Evolutionary conservation across 306 rosid genomes (phyloP).

Genomic region (Mucuna pruriens): DNA sequence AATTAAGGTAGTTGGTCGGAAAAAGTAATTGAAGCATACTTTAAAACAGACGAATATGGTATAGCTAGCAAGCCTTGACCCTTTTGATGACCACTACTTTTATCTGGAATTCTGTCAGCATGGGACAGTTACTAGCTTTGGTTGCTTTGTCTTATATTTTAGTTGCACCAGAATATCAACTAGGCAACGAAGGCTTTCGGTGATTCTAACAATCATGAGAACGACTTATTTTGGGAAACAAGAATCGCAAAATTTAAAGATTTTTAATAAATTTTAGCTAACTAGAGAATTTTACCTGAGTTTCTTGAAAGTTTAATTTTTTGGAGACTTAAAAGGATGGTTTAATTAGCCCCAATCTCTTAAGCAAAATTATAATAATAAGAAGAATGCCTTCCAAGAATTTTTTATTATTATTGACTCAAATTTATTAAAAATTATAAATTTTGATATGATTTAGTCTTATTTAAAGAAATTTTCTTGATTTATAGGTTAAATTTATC

Average conservation of each 20-base stretch:
- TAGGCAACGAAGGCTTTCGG: not conserved
- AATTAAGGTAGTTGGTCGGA: constrained; percentile 13
- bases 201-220: not conserved
- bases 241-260: no score
- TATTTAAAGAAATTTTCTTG: no score
- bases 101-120: not conserved
- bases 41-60: constrained; percentile 15
- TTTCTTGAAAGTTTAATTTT: not conserved
- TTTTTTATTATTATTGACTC: no score
- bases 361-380: not conserved
- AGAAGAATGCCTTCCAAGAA: no score
- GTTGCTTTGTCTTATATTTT: not conserved
- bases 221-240: no score
- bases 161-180: not conserved
- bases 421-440: no score
- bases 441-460: no score
- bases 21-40: not conserved
- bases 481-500: no score
- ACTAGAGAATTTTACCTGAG: no score
- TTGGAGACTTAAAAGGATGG: not conserved
- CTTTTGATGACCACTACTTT: not conserved
- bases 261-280: no score
- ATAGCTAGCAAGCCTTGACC: not conserved
- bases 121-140: not conserved
- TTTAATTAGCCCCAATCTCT: not conserved